Conservation (phyloP, 257 asterid genomes). For the Solanum medicagineum region DNA sequence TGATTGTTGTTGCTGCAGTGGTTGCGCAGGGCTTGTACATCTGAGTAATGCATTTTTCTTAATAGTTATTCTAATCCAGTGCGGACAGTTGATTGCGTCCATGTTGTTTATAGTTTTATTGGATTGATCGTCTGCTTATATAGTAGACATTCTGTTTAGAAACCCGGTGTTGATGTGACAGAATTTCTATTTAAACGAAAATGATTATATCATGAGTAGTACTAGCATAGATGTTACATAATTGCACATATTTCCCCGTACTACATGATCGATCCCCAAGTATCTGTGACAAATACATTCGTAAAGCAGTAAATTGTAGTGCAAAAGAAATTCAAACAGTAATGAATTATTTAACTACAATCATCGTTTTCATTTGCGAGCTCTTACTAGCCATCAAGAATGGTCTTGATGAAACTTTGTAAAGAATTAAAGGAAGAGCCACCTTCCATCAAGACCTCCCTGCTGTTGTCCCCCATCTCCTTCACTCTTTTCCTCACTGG, state of each 20-base stretch:
- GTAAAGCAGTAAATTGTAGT: not conserved
- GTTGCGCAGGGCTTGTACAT: not conserved
- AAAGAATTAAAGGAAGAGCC: constrained; percentile 9
- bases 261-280: not conserved
- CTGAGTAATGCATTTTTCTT: not conserved
- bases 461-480: constrained; percentile 17
- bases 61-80: not conserved
- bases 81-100: not conserved
- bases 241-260: not conserved
- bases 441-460: constrained; percentile 1
- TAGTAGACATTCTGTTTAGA: not conserved
- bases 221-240: not conserved
- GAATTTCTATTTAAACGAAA: not conserved
- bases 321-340: not conserved
- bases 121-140: not conserved
- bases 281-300: not conserved
- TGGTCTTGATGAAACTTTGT: not conserved
- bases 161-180: not conserved
- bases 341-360: not conserved
- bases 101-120: not conserved
- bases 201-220: not conserved
- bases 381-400: not conserved
- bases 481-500: constrained; percentile 30
- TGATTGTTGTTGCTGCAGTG: not conserved
- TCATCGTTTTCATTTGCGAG: not conserved